Evolutionary conservation across 2,329 filamentous ascomycete genomes (phyloP).

Genomic region (Cordyceps pruinosa): DNA sequence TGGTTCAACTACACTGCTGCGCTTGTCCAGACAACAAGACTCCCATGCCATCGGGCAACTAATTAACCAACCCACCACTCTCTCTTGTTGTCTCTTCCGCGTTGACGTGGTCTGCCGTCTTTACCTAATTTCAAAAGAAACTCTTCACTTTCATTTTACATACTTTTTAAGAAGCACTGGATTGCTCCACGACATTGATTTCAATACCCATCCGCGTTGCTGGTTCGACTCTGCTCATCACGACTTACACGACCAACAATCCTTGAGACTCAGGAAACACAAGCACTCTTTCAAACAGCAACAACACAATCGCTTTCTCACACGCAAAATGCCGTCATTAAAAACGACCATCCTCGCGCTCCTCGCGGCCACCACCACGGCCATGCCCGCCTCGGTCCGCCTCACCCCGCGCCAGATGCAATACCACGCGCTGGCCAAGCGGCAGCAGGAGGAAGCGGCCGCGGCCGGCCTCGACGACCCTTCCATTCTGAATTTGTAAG

Average conservation of each 20-base stretch:
- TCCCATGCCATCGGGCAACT: background rate
- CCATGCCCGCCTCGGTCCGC: slow-evolving; percentile 5
- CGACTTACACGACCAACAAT: background rate
- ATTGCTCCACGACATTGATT: background rate
- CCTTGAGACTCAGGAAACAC: too few species aligned
- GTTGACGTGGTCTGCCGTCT: slow-evolving; percentile 8
- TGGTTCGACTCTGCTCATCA: background rate
- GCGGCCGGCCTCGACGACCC: slow-evolving; percentile 6
- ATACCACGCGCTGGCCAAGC: slow-evolving; percentile 2
- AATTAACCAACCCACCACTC: background rate
- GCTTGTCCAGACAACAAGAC: background rate
- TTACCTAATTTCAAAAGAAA: background rate
- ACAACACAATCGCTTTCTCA: background rate
- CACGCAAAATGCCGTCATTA: slow-evolving; percentile 1
- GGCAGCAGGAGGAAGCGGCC: background rate
- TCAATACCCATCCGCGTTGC: background rate
- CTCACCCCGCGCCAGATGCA: slow-evolving; percentile 7
- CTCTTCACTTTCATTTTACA: background rate
- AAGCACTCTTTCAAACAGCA: background rate
- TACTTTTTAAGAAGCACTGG: background rate
- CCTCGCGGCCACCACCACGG: background rate
- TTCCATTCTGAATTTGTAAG: slow-evolving; percentile 12
- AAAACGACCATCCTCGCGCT: slow-evolving; percentile 1
- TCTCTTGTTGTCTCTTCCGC: background rate
- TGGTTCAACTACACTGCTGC: background rate